Evolutionary conservation across 1,284 basidiomycete species (phyloP), one percentile per base, ranked within the genome.

Genomic region (Rhodotorula sp.): DNA sequence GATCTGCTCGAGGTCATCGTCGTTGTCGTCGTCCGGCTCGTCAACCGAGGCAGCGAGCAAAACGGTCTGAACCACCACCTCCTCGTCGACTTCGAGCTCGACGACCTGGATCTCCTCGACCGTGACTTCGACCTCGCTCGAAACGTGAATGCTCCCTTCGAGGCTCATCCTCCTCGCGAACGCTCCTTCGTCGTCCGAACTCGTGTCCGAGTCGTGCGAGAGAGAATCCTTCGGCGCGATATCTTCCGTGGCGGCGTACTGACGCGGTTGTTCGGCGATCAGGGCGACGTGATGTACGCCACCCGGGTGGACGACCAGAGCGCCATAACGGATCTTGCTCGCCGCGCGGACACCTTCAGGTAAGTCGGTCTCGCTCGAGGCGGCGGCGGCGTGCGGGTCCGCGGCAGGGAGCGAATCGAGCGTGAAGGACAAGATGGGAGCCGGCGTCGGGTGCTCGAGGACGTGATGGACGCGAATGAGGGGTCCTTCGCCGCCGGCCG

Each of bases 61-160:
- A 18, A 31, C 45, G 10, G 60, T 50, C 48, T 16, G 23, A 6
- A n/a, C 21, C 2, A 38, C 63, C 19, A 50, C 26, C 23, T 55
- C 26, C 23, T 55, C 56, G 4, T 48, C 50, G 50, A 64, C 55
- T 45, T 52, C 57, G 38, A 64, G 43, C 18, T 70, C 62, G 62
- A 56, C 62, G 18, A 54, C 48, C 16, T 63, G 67, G 16, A 60
- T 59, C 49, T 56, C 59, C 15, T 70, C 69, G 23, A 73, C 71
- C 6, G 19, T 49, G 21, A 73, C 68, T 50, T 64, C 64, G 28
- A 73, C 68, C n/a, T 69, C 71, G 34, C 59, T 64, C 47, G 34
- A 21, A 34, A 75, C 73, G 19, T 67, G 60, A 45, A 75, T 75
- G 45, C 61, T 58, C 38, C 66, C 64, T 23, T 75, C 73, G 14